Conservation (phyloP, 2,329 filamentous ascomycete species). For the Scytalidium lignicola region DNA sequence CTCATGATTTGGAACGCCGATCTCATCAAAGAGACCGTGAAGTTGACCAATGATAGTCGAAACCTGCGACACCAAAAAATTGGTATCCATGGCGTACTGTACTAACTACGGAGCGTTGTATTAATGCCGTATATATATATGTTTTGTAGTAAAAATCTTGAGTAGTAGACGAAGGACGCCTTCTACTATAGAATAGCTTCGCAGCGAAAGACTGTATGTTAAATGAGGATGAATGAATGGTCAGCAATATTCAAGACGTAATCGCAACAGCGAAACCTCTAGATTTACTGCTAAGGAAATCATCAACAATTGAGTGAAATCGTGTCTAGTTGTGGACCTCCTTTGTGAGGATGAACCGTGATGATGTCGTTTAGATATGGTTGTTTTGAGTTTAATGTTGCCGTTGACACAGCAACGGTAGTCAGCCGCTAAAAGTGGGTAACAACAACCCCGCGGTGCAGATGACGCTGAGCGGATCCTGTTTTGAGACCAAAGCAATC, state of each 20-base stretch:
- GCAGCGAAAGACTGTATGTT: background rate
- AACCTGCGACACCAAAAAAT: slow-evolving; percentile 91
- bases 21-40: slow-evolving; percentile 94
- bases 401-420: background rate
- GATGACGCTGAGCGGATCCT: background rate
- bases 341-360: background rate
- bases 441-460: background rate
- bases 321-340: background rate
- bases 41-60: slow-evolving; percentile 89
- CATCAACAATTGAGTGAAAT: slow-evolving; percentile 14
- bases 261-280: slow-evolving; percentile 23
- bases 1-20: slow-evolving; percentile 90
- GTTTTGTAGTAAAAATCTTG: background rate
- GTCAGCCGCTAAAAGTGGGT: background rate
- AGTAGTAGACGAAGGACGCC: background rate
- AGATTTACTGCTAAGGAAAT: slow-evolving; percentile 10
- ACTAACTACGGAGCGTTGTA: background rate
- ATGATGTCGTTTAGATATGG: background rate
- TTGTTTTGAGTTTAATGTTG: background rate
- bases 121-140: background rate
- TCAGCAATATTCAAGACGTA: slow-evolving; percentile 17
- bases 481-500: background rate
- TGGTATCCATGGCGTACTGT: slow-evolving; percentile 67
- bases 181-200: background rate
- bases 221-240: slow-evolving; percentile 4